phyloP scores from a whole-genome alignment of 495 filamentous ascomycete species.

The Penicillium goetzii region DNA sequence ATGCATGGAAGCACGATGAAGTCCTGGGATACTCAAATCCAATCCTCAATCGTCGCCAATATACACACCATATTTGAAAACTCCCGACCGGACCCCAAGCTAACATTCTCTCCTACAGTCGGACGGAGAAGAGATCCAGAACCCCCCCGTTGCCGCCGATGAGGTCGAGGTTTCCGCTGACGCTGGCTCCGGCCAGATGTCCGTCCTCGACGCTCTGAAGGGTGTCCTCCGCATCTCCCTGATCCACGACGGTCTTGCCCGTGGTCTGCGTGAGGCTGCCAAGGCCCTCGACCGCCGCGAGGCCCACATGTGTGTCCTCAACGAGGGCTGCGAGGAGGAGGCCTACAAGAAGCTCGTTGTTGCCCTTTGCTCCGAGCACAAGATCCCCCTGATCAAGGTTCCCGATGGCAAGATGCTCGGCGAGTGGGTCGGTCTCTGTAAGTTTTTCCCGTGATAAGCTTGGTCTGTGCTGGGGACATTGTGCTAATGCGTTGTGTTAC shows the following conservation, averaged over 20 bases:
- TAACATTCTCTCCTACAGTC: slow-evolving; percentile 49
- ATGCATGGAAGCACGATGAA: not conserved
- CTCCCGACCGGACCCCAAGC: not conserved
- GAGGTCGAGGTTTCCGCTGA: slow-evolving; percentile 93
- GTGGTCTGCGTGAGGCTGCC: slow-evolving; percentile 94
- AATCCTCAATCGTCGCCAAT: not conserved
- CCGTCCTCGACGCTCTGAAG: slow-evolving; percentile 96
- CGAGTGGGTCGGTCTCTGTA: slow-evolving; percentile 99
- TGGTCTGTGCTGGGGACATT: not conserved
- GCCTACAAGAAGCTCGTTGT: slow-evolving; percentile 99
- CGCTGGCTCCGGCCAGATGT: slow-evolving; percentile 87
- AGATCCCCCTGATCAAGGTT: slow-evolving; percentile 99
- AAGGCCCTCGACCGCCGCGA: slow-evolving; percentile 97
- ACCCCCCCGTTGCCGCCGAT: slow-evolving; percentile 71
- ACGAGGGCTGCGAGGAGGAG: slow-evolving; percentile 99
- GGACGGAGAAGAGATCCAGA: slow-evolving; percentile 87
- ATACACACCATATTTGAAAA: not conserved
- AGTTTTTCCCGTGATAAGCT: slow-evolving; percentile 44
- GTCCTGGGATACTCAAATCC: not conserved
- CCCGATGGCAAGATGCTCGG: slow-evolving; percentile 98
- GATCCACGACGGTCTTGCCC: slow-evolving; percentile 98
- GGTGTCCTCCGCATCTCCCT: slow-evolving; percentile 95
- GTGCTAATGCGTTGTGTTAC: slow-evolving; percentile 28
- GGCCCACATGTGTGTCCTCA: slow-evolving; percentile 99
- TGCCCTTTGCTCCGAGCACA: slow-evolving; percentile 96